Evolutionary conservation across 768 basidiomycete genomes (phyloP).

Genomic region (Panus rudis): DNA sequence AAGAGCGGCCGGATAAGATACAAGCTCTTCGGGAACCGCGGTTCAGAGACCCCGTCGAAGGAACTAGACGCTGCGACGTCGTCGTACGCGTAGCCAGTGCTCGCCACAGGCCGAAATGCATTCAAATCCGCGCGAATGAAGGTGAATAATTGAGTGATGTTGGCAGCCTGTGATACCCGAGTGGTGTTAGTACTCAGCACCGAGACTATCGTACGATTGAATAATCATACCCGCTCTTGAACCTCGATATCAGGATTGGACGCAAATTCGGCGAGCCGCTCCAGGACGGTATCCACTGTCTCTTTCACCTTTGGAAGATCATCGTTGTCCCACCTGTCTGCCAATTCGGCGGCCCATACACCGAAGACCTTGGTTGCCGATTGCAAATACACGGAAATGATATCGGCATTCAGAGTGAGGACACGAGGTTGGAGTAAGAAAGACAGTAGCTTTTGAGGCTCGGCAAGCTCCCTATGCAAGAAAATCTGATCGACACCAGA

Average conservation of each 20-base stretch:
- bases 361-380: slow-evolving; percentile 84
- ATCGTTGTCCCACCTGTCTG: slow-evolving; percentile 72
- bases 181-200: slow-evolving; percentile 5
- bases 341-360: slow-evolving; percentile 70
- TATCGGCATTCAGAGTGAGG: slow-evolving; percentile 52
- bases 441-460: slow-evolving; percentile 67
- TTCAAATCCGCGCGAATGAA: slow-evolving; percentile 73
- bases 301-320: slow-evolving; percentile 56
- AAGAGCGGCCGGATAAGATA: slow-evolving; percentile 81
- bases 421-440: slow-evolving; percentile 60
- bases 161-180: slow-evolving; percentile 58
- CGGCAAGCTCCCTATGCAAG: slow-evolving; percentile 57
- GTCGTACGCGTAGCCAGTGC: slow-evolving; percentile 29
- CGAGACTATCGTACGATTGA: slow-evolving; percentile 2
- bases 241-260: slow-evolving; percentile 73
- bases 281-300: slow-evolving; percentile 55
- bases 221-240: slow-evolving; percentile 72
- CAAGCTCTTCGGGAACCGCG: slow-evolving; percentile 81
- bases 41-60: slow-evolving; percentile 33
- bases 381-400: slow-evolving; percentile 75
- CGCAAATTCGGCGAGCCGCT: slow-evolving; percentile 52
- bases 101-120: slow-evolving; percentile 38
- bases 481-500: slow-evolving; percentile 6
- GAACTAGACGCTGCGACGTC: slow-evolving; percentile 26
- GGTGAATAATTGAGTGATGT: slow-evolving; percentile 63